Conservation (phyloP, 768 basidiomycete species). For the Amanita molliuscula region DNA sequence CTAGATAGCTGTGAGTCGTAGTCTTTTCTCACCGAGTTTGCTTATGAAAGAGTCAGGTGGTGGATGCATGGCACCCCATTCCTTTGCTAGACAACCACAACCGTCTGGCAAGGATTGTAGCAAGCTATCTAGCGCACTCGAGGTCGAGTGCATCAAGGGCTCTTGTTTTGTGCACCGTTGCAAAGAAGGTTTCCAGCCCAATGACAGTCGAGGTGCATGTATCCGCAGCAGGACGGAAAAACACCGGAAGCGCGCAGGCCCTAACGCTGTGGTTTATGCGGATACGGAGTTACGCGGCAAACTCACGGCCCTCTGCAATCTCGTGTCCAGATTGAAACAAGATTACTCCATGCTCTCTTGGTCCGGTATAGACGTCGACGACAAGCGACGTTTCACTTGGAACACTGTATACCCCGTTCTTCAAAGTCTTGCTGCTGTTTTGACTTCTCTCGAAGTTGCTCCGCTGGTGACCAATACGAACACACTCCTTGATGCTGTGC, state of each 20-base stretch:
- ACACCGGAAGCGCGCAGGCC: slow-evolving; percentile 10
- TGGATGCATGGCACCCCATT: slow-evolving; percentile 27
- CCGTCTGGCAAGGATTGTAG: slow-evolving; percentile 20
- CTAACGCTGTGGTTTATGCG: slow-evolving; percentile 9
- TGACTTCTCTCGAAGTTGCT: slow-evolving; percentile 11
- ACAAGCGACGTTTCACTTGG: neutral
- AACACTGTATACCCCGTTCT: neutral
- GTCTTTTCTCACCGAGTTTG: too few relatives aligned
- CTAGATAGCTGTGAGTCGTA: slow-evolving; percentile 29
- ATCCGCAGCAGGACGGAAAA: slow-evolving; percentile 10
- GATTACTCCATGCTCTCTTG: neutral
- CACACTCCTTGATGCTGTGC: slow-evolving; percentile 5
- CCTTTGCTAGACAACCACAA: slow-evolving; percentile 15
- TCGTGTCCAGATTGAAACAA: neutral
- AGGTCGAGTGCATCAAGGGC: slow-evolving; percentile 15
- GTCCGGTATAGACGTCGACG: neutral
- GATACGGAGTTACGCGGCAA: slow-evolving; percentile 10
- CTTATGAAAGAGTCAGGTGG: slow-evolving; percentile 20
- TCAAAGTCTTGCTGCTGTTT: neutral
- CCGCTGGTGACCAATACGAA: slow-evolving; percentile 11
- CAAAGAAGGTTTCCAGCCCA: slow-evolving; percentile 18
- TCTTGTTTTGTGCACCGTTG: slow-evolving; percentile 20
- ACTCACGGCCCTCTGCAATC: neutral
- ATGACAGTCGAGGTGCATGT: slow-evolving; percentile 13
- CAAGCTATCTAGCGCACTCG: slow-evolving; percentile 15